Percentiles rank a stretch among this genome's conserved stretches.
Evolutionary conservation across 2,329 filamentous ascomycete genomes (phyloP).

Genomic region (Botryotinia globosa): DNA sequence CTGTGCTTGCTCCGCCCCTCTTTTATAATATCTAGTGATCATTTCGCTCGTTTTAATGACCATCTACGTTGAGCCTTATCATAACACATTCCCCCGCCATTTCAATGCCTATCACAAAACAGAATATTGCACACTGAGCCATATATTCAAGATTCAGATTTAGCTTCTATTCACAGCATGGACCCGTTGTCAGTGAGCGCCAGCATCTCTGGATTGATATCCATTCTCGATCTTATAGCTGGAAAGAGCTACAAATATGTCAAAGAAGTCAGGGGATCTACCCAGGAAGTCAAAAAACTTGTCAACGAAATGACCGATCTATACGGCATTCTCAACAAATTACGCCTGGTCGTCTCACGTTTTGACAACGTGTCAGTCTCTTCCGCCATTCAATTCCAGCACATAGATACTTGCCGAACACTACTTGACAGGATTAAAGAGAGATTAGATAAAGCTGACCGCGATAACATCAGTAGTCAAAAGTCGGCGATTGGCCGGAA

Average conservation of each 20-base stretch:
- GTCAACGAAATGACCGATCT: conserved; percentile 3
- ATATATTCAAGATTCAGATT: neutral
- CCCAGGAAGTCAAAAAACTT: conserved; percentile 14
- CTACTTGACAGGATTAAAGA: neutral
- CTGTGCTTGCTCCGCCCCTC: neutral
- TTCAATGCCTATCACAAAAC: neutral
- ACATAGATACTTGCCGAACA: neutral
- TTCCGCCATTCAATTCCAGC: neutral
- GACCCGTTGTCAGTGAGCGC: conserved; percentile 21
- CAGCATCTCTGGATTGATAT: conserved; percentile 21
- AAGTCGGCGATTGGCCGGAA: neutral
- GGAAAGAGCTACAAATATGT: conserved; percentile 17
- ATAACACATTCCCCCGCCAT: neutral
- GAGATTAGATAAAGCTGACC: neutral
- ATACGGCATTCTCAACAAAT: neutral
- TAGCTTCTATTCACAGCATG: neutral
- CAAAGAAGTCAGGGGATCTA: conserved; percentile 6
- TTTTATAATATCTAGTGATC: neutral
- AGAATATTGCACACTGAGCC: neutral
- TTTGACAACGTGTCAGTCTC: neutral
- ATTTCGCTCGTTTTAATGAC: neutral
- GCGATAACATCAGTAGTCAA: neutral
- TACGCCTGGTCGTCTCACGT: neutral
- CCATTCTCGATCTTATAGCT: conserved; percentile 13
- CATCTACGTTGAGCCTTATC: neutral